Conservation (phyloP, 495 filamentous ascomycete species). For the Zalerion maritima region DNA sequence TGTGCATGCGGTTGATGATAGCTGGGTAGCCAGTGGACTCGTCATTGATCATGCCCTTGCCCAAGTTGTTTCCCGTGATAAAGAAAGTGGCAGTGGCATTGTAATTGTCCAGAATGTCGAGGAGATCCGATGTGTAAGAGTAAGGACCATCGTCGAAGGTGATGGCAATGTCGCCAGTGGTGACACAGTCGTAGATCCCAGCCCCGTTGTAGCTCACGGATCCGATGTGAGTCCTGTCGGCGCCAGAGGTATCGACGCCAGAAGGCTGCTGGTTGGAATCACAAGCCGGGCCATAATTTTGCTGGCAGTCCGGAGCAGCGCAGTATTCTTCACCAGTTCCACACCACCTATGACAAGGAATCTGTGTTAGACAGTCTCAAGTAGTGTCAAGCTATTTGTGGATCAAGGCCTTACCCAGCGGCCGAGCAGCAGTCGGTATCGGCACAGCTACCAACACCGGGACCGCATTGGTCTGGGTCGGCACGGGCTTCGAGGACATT, state of each 20-base stretch:
- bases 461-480: constrained; percentile 27
- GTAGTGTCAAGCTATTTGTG: background rate
- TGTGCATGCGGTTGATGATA: constrained; percentile 32
- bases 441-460: constrained; percentile 33
- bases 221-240: constrained; percentile 45
- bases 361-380: constrained; percentile 6
- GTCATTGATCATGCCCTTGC: constrained; percentile 57
- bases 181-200: constrained; percentile 52
- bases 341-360: constrained; percentile 33
- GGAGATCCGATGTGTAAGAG: constrained; percentile 50
- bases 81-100: constrained; percentile 66
- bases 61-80: constrained; percentile 59
- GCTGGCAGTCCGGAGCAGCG: constrained; percentile 51
- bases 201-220: constrained; percentile 42
- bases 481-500: constrained; percentile 10
- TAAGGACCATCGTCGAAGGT: constrained; percentile 72
- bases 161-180: constrained; percentile 49
- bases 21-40: constrained; percentile 37
- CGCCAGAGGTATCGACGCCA: constrained; percentile 42
- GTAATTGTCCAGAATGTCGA: constrained; percentile 51
- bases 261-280: constrained; percentile 51
- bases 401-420: constrained; percentile 31
- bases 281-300: constrained; percentile 49
- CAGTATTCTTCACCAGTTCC: constrained; percentile 49
- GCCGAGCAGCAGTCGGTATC: constrained; percentile 47